These are phyloP conservation scores for Dactylellina cionopaga DNA, from an alignment of 2,329 filamentous ascomycete species.

Conservation along the genomic window DNA sequence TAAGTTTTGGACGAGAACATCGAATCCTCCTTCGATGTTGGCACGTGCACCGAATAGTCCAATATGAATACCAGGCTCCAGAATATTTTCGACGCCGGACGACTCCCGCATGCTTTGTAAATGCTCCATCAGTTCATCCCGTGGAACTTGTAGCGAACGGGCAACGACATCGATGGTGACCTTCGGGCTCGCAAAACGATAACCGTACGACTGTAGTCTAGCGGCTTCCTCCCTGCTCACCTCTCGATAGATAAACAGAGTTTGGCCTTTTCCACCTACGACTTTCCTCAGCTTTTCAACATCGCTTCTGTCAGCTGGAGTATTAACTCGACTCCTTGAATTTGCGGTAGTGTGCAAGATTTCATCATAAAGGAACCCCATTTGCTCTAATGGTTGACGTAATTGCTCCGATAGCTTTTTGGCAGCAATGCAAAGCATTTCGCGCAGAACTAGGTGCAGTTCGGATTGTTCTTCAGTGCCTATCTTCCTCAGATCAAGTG, in stretches of 20 bases:
- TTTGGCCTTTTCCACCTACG: conserved; percentile 74
- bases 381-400: conserved; percentile 70
- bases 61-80: conserved; percentile 68
- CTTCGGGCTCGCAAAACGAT: conserved; percentile 76
- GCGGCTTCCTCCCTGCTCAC: conserved; percentile 70
- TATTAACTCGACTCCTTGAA: conserved; percentile 49
- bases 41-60: conserved; percentile 68
- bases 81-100: conserved; percentile 63
- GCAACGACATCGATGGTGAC: conserved; percentile 76
- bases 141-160: conserved; percentile 77
- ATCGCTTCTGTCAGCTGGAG: conserved; percentile 36
- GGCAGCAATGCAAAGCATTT: conserved; percentile 84
- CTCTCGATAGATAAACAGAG: conserved; percentile 80
- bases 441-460: conserved; percentile 80
- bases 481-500: conserved; percentile 61
- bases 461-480: conserved; percentile 67
- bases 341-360: conserved; percentile 73
- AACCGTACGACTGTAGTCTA: conserved; percentile 75
- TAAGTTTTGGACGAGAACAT: conserved; percentile 70
- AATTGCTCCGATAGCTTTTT: conserved; percentile 76
- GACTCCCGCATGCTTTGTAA: conserved; percentile 74
- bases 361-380: conserved; percentile 79
- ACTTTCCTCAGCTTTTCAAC: conserved; percentile 57
- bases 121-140: conserved; percentile 69
- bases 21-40: conserved; percentile 67